Conservation (phyloP, 2,329 filamentous ascomycete species). For the Botryotinia calthae region DNA sequence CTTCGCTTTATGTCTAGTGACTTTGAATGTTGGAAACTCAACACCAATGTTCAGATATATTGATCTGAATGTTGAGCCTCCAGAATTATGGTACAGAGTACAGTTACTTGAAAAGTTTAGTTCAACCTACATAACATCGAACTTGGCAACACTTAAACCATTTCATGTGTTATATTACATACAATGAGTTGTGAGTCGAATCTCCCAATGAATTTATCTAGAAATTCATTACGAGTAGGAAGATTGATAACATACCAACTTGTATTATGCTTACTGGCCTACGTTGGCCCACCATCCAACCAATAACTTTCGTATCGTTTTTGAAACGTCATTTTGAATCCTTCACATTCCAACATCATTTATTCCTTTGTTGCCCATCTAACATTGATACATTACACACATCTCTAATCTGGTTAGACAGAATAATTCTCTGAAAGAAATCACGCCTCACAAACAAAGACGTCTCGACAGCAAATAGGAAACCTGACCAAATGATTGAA, state of each 20-base stretch:
- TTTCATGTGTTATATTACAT: not conserved
- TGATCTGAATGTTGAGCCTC: not conserved
- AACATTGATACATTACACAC: not conserved
- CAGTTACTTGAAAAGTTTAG: not conserved
- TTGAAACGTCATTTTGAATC: not conserved
- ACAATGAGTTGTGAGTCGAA: not conserved
- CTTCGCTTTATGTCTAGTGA: too few relatives aligned
- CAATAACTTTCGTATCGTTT: not conserved
- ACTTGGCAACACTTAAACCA: not conserved
- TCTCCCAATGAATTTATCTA: not conserved
- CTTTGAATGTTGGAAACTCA: not conserved
- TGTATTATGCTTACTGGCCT: not conserved
- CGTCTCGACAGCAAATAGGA: not conserved
- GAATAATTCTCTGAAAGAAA: not conserved
- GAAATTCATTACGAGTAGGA: not conserved
- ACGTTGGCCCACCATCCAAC: not conserved
- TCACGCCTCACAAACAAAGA: conserved; percentile 10
- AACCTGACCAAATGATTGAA: not conserved
- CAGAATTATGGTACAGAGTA: not conserved
- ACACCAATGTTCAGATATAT: not conserved
- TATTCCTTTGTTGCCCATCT: not conserved
- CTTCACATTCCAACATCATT: not conserved
- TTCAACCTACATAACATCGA: not conserved
- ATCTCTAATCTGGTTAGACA: not conserved
- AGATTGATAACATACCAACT: not conserved